phyloP scores from a whole-genome alignment of 2,329 filamentous ascomycete genomes.

The Xylariomycetidae sp. region DNA sequence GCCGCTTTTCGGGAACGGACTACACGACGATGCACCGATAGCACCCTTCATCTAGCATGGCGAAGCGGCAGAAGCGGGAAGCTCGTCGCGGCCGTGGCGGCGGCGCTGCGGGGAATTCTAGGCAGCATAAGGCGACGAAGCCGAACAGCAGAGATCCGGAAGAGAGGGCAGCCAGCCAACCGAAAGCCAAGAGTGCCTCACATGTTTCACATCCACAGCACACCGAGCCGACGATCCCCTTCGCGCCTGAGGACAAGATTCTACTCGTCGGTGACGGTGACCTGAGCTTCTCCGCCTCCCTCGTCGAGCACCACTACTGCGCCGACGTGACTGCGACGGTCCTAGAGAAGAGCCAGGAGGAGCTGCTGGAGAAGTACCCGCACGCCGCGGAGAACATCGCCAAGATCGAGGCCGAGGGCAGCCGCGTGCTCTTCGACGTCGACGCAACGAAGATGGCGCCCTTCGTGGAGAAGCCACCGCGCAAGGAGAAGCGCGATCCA shows the following conservation, averaged over 20 bases:
- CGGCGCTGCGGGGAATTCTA: background rate
- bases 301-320: conserved; percentile 61
- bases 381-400: conserved; percentile 56
- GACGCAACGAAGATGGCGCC: conserved; percentile 61
- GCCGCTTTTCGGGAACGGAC: background rate
- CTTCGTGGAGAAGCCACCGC: conserved; percentile 26
- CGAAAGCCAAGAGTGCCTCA: no score
- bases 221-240: conserved; percentile 56
- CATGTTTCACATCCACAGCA: conserved; percentile 27
- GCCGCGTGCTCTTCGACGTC: conserved; percentile 52
- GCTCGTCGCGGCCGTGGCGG: no score
- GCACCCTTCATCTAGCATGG: conserved; percentile 31
- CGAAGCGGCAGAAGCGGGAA: conserved; percentile 33
- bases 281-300: conserved; percentile 67
- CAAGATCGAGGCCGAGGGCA: conserved; percentile 38
- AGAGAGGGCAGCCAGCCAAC: no score
- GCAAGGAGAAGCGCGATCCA: background rate
- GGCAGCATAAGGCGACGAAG: conserved; percentile 4
- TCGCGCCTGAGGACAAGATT: conserved; percentile 59
- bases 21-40: conserved; percentile 18
- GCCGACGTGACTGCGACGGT: conserved; percentile 63
- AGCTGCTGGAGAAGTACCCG: conserved; percentile 68
- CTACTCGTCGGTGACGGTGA: conserved; percentile 77
- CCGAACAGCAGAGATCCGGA: no score
- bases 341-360: conserved; percentile 50